Base-by-base conservation (phyloP, 305 asterid species). In the Nicotiana rustica region DNA sequence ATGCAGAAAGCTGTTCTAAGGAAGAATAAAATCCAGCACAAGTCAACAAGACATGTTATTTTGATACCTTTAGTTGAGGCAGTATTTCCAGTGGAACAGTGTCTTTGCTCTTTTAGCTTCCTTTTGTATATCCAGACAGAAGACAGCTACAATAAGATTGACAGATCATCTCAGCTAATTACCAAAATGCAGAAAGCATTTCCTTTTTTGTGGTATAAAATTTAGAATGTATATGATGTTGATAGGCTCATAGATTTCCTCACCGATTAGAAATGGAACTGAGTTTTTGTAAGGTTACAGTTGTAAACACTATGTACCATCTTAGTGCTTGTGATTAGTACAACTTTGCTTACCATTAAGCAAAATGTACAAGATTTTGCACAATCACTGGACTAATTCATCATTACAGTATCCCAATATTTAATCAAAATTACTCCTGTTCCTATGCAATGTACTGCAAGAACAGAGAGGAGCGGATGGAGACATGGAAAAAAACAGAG, bases 111-210 rank as follows among this genome's bases (percentile, higher is more conserved):
- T 88, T 89, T 92, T 84, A 90, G 78, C 90, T 90, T 94, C 83
- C 96, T 90, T 88, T 90, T 90, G 91, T 91, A 91, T 88, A 93
- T 92, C 98, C 98, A 94, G 10, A 93, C 85, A 85, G 88, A 88
- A 84, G 90, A 91, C 90, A 92, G 85, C 98, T 94, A 88, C 88
- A 88, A 67, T 10, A 75, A 31, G 47, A 31, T 75, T 78, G 60
- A n/a, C 1, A 86, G 17, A 79, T 9, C 64, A 65, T 38, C 25
- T 80, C 57, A 87, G 69, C 80, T 82, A 83, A 68, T 81, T 52
- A 55, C 59, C 59, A 55, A 12, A 55, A 55, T 55, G n/a, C n/a
- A 13, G n/a, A 55, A 55, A 55, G n/a, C 15, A 4, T 44, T 44
- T 44, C 13, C 52, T 9, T 44, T 44, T 44, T 44, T 12, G 17